Conservation (phyloP, 73 alveolate genomes). For the Diophrys appendiculata region DNA sequence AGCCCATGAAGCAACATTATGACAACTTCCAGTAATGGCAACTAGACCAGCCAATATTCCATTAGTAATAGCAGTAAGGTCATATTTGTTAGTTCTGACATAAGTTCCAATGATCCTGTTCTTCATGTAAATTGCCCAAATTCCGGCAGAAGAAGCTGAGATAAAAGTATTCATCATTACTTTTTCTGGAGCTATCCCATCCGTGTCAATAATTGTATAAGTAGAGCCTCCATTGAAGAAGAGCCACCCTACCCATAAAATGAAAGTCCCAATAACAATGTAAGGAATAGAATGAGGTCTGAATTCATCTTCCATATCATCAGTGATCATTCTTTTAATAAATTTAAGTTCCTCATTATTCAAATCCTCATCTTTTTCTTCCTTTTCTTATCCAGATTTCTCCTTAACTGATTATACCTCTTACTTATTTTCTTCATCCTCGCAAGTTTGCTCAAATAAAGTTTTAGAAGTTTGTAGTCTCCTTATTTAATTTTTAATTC, state of each 20-base stretch:
- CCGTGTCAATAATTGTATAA: background rate
- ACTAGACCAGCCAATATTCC: slow-evolving; percentile 59
- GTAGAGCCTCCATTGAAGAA: slow-evolving; percentile 67
- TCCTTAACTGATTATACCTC: slow-evolving; percentile 2
- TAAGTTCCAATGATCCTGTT: background rate
- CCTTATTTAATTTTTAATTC: slow-evolving; percentile 49
- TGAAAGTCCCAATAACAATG: slow-evolving; percentile 64
- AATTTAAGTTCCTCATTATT: background rate
- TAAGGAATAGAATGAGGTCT: slow-evolving; percentile 58
- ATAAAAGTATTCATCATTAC: slow-evolving; percentile 60
- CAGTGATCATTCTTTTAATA: slow-evolving; percentile 16
- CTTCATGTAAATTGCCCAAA: slow-evolving; percentile 16
- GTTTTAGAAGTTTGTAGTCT: background rate
- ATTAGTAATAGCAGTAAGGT: slow-evolving; percentile 38
- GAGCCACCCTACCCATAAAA: slow-evolving; percentile 75
- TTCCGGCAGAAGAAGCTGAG: slow-evolving; percentile 34
- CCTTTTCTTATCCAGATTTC: background rate
- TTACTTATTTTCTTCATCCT: slow-evolving; percentile 13
- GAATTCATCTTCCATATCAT: slow-evolving; percentile 53
- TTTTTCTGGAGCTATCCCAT: slow-evolving; percentile 6
- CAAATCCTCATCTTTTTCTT: background rate
- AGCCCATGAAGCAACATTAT: slow-evolving; percentile 44
- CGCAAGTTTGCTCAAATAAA: slow-evolving; percentile 48
- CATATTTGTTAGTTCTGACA: slow-evolving; percentile 9
- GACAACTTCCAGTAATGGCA: slow-evolving; percentile 51